Evolutionary conservation across 441 rosid species (phyloP).

Genomic region (Erodium moschatum): DNA sequence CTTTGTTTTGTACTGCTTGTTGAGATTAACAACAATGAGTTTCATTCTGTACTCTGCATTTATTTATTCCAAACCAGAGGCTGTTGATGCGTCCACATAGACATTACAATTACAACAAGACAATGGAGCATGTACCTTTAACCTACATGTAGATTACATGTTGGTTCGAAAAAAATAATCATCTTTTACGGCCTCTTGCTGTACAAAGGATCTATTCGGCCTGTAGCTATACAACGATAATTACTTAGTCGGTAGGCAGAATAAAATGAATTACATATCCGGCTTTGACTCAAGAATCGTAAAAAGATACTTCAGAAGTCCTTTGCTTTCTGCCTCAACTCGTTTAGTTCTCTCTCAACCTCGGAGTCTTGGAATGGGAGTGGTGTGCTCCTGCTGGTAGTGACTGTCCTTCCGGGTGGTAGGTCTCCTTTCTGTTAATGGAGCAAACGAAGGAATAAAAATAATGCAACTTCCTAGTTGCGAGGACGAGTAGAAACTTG

Average conservation of each 20-base stretch:
- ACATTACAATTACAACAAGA: constrained; percentile 17
- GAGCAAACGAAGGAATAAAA: no score
- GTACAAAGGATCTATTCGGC: constrained; percentile 1
- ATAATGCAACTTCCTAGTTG: no score
- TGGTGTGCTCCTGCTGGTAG: constrained; percentile 24
- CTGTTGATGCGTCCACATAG: background rate
- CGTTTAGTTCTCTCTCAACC: constrained; percentile 60
- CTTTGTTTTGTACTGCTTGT: background rate
- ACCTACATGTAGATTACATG: no score
- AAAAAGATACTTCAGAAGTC: constrained; percentile 29
- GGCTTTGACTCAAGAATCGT: constrained; percentile 7
- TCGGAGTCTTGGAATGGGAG: constrained; percentile 42
- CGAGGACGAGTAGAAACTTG: background rate
- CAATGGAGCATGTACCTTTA: background rate
- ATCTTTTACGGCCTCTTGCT: constrained; percentile 22
- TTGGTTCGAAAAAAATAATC: background rate
- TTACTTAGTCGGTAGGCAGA: constrained; percentile 9
- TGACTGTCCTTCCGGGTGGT: constrained; percentile 49
- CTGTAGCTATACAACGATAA: constrained; percentile 15
- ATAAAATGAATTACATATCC: constrained; percentile 7
- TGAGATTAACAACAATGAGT: no score
- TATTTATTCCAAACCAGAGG: background rate
- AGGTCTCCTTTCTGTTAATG: constrained; percentile 54
- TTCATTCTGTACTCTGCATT: background rate
- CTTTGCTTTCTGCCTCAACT: constrained; percentile 49